Evolutionary conservation across 2,329 filamentous ascomycete species (phyloP), one percentile per base, ranked within the genome.

Genomic region (Cercospora janseana): DNA sequence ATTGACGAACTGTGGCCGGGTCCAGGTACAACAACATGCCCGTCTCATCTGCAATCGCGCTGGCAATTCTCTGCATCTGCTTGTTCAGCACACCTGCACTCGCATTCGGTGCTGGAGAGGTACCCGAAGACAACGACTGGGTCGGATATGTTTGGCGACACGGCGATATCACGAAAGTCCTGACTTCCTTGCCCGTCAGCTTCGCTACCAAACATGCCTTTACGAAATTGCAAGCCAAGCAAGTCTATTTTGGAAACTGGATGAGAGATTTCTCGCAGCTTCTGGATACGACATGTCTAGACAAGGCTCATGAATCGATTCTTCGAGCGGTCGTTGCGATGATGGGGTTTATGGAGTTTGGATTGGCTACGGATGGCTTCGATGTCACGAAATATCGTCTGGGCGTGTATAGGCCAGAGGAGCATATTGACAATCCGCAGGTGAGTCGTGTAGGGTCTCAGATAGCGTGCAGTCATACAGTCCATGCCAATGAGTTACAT

Each of bases 361-460:
- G 40, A 16, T 26, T 38, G 7, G 49, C 34, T 10, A 47, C 44
- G 1, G 29, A 37, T 26, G 35, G 48, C 13, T 49, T 48, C 23
- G 46, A 53, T 29, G 51, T 53, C 29, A 48, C 46, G 12, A 43
- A 48, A 35, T 45, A 45, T 26, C 29, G 47, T 44, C 51, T 49
- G 16, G 47, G 51, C 31, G 37, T 35, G 9, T 43, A 43, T 24
- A 32, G 38, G n/a, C 38, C 27, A 27, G 46, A 35, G 23, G 26
- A 40, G 31, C 42, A 46, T 26, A 34, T 46, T n/a, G 42, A 46
- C 13, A 46, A 46, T n/a, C 44, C 44, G 6, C 16, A 34, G 29
- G 44, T 29, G 23, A 16, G n/a, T n/a, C 7, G 35, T 26, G 15
- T 4, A 15, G 4, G 12, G n/a, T n/a, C n/a, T n/a, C n/a, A n/a